Percentiles rank a stretch among this genome's conserved stretches.
phyloP scores from a whole-genome alignment of 1,284 basidiomycete species.

The Cryptococcus maquisensis region DNA sequence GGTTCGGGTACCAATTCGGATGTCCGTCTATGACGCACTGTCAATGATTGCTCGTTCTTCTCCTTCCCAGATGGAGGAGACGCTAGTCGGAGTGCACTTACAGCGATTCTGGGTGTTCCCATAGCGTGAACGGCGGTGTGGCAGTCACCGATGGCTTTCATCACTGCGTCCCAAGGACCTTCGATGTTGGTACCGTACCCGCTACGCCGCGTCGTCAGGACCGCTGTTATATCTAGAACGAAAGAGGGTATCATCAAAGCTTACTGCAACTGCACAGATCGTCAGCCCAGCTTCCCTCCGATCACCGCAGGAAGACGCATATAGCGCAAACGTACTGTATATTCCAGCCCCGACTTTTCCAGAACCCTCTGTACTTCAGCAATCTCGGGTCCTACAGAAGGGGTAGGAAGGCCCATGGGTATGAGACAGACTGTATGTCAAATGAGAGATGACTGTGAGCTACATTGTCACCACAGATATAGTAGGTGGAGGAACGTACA shows the following conservation, averaged over 20 bases:
- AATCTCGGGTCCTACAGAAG: conserved; percentile 50
- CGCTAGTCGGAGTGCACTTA: conserved; percentile 26
- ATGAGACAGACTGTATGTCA: conserved; percentile 52
- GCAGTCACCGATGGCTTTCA: conserved; percentile 60
- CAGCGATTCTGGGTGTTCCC: conserved; percentile 43
- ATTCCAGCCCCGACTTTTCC: conserved; percentile 72
- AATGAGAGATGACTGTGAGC: background rate
- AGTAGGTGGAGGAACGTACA: conserved; percentile 9
- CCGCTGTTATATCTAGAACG: background rate
- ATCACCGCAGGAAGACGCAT: too few relatives aligned
- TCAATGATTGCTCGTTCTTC: background rate
- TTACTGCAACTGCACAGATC: conserved; percentile 51
- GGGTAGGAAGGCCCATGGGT: conserved; percentile 45
- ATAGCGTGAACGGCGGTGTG: conserved; percentile 77
- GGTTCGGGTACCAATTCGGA: conserved; percentile 82
- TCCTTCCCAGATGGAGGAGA: background rate
- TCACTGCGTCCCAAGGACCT: conserved; percentile 76
- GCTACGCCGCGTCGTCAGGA: conserved; percentile 47
- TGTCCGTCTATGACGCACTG: conserved; percentile 63
- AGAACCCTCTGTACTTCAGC: conserved; percentile 69
- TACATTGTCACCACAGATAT: background rate
- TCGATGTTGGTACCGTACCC: conserved; percentile 88
- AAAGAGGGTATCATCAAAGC: conserved; percentile 2
- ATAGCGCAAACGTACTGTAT: conserved; percentile 57
- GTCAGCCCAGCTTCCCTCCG: background rate